A percentile compares a stretch with the other conserved stretches of the same genome.
Evolutionary conservation across 2,329 filamentous ascomycete species (phyloP).

Genomic region (Knoxdaviesia capensis): DNA sequence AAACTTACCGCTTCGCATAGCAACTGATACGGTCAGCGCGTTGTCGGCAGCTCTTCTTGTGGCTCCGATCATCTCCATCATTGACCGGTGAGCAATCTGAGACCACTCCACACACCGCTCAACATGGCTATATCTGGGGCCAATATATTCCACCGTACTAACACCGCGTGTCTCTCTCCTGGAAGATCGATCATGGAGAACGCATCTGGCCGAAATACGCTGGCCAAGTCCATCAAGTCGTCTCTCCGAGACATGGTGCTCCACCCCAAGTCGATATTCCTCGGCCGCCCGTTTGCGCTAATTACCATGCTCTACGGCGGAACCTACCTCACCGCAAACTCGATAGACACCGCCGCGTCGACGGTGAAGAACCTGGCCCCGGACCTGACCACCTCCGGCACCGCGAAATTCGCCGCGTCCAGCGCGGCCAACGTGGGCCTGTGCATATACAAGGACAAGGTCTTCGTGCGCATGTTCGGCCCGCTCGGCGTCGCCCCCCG

Average conservation of each 20-base stretch:
- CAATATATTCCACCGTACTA: slow-evolving; percentile 3
- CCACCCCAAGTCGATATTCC: slow-evolving; percentile 39
- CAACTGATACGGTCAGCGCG: slow-evolving; percentile 48
- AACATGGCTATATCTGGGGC: background rate
- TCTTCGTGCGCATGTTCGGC: slow-evolving; percentile 69
- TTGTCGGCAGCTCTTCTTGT: slow-evolving; percentile 54
- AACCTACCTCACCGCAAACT: slow-evolving; percentile 79
- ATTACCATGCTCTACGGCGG: slow-evolving; percentile 64
- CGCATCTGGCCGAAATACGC: slow-evolving; percentile 45
- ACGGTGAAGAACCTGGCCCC: slow-evolving; percentile 38
- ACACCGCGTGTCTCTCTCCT: slow-evolving; percentile 3
- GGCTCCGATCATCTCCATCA: slow-evolving; percentile 68
- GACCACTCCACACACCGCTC: background rate
- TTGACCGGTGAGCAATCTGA: slow-evolving; percentile 46
- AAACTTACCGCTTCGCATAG: slow-evolving; percentile 45
- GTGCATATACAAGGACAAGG: slow-evolving; percentile 76
- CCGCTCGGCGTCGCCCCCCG: slow-evolving; percentile 28
- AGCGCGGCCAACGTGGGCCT: slow-evolving; percentile 67
- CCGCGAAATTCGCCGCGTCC: slow-evolving; percentile 63
- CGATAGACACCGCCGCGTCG: slow-evolving; percentile 59
- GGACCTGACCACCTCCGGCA: slow-evolving; percentile 47
- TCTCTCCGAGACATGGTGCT: slow-evolving; percentile 35
- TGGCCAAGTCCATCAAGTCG: slow-evolving; percentile 35
- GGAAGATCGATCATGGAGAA: slow-evolving; percentile 60
- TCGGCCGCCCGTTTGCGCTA: slow-evolving; percentile 46